Percentiles rank a stretch among this genome's conserved stretches.
phyloP scores from a whole-genome alignment of 345 rosid genomes.

The Citropsis articulata region DNA sequence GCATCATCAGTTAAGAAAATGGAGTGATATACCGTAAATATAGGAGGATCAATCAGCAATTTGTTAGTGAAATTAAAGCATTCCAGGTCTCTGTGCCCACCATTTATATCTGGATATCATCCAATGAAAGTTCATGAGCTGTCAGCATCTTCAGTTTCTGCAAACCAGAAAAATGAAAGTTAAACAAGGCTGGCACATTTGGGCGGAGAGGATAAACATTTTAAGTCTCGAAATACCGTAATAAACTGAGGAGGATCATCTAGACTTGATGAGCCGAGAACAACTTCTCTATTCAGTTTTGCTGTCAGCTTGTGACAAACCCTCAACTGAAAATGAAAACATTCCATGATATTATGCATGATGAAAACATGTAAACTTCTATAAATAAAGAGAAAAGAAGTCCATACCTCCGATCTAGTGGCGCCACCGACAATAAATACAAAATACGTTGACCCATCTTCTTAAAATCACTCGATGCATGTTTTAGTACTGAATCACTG shows the following conservation, averaged over 20 bases:
- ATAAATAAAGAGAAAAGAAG: neutral
- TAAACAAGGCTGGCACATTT: neutral
- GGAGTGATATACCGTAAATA: neutral
- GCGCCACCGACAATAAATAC: constrained; percentile 91
- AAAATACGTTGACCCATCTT: constrained; percentile 86
- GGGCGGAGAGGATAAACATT: neutral
- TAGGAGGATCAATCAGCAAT: neutral
- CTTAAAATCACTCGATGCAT: constrained; percentile 83
- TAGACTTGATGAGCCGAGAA: constrained; percentile 86
- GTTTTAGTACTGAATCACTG: constrained; percentile 85
- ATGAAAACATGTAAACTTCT: neutral
- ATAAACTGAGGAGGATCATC: constrained; percentile 97
- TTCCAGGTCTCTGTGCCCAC: neutral
- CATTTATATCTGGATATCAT: constrained; percentile 66
- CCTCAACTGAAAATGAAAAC: constrained; percentile 54
- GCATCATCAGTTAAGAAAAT: neutral
- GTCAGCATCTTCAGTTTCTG: constrained; percentile 90
- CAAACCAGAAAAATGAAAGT: neutral
- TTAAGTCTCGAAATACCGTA: constrained; percentile 42
- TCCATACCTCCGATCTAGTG: constrained; percentile 78
- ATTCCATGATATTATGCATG: constrained; percentile 1
- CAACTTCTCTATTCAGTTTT: constrained; percentile 80
- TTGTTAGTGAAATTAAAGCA: neutral
- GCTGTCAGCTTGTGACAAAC: constrained; percentile 91
- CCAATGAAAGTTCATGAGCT: constrained; percentile 74